Conservation (phyloP, 2,329 filamentous ascomycete genomes). For the Arthrocladium fulminans region DNA sequence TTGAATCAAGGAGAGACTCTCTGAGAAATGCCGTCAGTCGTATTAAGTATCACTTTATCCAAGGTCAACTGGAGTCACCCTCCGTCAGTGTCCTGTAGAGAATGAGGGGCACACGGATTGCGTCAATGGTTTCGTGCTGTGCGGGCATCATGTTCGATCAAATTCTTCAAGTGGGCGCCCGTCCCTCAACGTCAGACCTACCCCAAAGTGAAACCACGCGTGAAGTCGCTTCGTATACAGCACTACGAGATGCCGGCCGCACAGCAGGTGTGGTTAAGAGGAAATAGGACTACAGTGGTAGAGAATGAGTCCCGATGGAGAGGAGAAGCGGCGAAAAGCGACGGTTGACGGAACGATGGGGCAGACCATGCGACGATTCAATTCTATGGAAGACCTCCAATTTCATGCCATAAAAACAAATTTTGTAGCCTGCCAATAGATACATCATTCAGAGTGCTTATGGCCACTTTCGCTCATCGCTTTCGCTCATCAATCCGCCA, state of each 20-base stretch:
- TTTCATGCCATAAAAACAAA: too few relatives aligned
- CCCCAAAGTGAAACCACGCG: too few relatives aligned
- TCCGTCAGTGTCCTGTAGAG: not conserved
- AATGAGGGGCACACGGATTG: not conserved
- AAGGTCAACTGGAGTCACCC: not conserved
- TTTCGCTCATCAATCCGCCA: not conserved
- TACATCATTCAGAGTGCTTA: not conserved
- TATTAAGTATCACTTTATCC: not conserved
- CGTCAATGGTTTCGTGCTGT: not conserved
- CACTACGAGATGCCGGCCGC: too few relatives aligned
- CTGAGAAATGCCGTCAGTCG: not conserved
- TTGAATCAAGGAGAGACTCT: not conserved
- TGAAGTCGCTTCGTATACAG: too few relatives aligned
- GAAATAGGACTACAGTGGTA: too few relatives aligned
- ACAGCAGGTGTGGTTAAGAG: too few relatives aligned
- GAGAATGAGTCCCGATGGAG: too few relatives aligned
- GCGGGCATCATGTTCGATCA: not conserved
- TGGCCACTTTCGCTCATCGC: not conserved
- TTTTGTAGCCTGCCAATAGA: not conserved
- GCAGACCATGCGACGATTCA: not conserved
- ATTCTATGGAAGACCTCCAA: not conserved
- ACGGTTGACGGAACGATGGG: too few relatives aligned
- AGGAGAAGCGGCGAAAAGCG: too few relatives aligned
- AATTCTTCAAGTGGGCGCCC: too few relatives aligned
- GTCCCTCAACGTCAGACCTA: not conserved